Percentiles rank a stretch among this genome's conserved stretches.
These are phyloP conservation scores for Polychytrium aggregatum DNA, from an alignment of 192 early-diverging fungal species.

Conservation along the genomic window DNA sequence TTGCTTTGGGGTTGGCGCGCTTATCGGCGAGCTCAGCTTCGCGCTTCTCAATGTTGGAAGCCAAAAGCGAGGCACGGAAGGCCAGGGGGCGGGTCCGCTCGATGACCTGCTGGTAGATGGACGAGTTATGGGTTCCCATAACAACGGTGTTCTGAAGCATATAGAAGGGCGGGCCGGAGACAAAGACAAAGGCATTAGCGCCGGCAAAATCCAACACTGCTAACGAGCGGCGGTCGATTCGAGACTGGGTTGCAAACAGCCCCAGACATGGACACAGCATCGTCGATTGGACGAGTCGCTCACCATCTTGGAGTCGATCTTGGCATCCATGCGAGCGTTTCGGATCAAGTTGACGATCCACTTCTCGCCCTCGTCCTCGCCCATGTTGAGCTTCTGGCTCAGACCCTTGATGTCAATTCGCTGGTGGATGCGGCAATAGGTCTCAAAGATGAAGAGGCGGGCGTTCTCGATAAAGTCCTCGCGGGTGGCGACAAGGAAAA, in stretches of 20 bases:
- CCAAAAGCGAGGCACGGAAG: slow-evolving; percentile 82
- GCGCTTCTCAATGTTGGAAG: slow-evolving; percentile 84
- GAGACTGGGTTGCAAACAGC: too few species aligned
- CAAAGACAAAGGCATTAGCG: too few species aligned
- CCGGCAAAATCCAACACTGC: too few species aligned
- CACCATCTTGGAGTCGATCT: slow-evolving; percentile 82
- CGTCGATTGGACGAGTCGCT: too few species aligned
- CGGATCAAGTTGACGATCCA: slow-evolving; percentile 97
- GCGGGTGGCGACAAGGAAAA: slow-evolving; percentile 77
- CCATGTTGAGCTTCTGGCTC: slow-evolving; percentile 72
- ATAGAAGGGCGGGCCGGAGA: not conserved
- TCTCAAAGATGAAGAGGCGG: slow-evolving; percentile 87
- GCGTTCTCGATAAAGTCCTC: slow-evolving; percentile 94
- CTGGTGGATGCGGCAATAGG: slow-evolving; percentile 95
- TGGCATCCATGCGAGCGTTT: slow-evolving; percentile 91
- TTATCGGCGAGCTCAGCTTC: slow-evolving; percentile 37
- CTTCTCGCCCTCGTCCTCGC: slow-evolving; percentile 85
- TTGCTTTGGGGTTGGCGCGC: too few species aligned
- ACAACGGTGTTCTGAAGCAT: slow-evolving; percentile 66
- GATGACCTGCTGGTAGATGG: slow-evolving; percentile 91
- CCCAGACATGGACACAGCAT: too few species aligned
- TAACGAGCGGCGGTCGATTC: too few species aligned
- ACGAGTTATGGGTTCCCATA: slow-evolving; percentile 78
- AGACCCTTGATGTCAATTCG: slow-evolving; percentile 86
- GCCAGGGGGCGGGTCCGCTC: slow-evolving; percentile 85